Percentiles rank a stretch among this genome's conserved stretches.
phyloP scores from a whole-genome alignment of 495 filamentous ascomycete genomes.

The Aspergillus sclerotioniger region DNA sequence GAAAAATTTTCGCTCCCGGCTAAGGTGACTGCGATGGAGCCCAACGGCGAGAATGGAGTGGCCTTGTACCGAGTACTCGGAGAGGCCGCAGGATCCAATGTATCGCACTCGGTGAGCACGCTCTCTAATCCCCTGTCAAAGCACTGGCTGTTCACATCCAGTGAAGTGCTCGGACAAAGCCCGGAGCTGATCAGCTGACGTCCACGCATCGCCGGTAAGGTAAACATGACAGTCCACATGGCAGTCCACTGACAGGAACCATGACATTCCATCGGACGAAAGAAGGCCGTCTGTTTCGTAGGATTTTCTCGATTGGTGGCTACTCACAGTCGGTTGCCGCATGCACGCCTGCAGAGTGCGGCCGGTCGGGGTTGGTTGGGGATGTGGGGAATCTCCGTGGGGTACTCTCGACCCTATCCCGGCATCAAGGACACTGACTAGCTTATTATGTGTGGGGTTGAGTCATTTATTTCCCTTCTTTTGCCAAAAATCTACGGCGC shows the following conservation, averaged over 20 bases:
- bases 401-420: background rate
- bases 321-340: background rate
- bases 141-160: background rate
- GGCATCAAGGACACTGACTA: too few species aligned
- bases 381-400: conserved; percentile 8
- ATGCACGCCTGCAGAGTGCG: background rate
- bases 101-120: background rate
- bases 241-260: background rate
- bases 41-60: background rate
- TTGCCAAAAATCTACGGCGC: too few species aligned
- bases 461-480: background rate
- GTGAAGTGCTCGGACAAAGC: background rate
- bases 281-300: background rate
- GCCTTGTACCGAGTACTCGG: background rate
- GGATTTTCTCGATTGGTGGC: background rate
- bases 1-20: background rate
- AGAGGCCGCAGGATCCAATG: too few species aligned
- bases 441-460: background rate
- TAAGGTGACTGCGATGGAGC: background rate
- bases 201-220: background rate
- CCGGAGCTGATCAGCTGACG: background rate
- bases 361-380: background rate
- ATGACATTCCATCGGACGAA: background rate
- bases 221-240: background rate
- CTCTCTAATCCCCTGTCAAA: background rate